A percentile compares a stretch with the other conserved stretches of the same genome.
Evolutionary conservation across 208 protist genomes (phyloP).

Genomic region (Balamuthia mandrillaris): DNA sequence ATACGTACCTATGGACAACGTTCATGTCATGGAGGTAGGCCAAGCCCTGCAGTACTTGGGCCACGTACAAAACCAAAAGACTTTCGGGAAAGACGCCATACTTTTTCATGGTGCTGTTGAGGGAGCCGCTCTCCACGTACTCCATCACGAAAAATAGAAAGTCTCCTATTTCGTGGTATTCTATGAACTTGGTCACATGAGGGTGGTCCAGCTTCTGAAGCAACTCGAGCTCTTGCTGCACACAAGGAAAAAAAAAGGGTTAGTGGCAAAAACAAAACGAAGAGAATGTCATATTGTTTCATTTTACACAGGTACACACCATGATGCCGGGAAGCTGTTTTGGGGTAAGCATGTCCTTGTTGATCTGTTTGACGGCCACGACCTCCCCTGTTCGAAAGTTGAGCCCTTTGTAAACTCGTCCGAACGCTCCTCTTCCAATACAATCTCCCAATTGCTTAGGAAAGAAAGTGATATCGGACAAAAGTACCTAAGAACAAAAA

Average conservation of each 20-base stretch:
- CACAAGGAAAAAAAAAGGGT: neutral
- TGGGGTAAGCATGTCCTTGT: conserved; percentile 44
- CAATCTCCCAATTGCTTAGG: conserved; percentile 46
- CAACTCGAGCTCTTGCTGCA: conserved; percentile 59
- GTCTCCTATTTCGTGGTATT: conserved; percentile 45
- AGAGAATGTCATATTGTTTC: no score
- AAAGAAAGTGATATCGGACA: no score
- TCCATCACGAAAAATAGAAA: conserved; percentile 38
- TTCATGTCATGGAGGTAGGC: conserved; percentile 80
- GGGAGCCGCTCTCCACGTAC: conserved; percentile 81
- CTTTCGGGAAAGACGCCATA: conserved; percentile 81
- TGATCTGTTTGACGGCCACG: conserved; percentile 74
- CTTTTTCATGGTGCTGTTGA: conserved; percentile 77
- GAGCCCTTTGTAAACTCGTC: conserved; percentile 68
- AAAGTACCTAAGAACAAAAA: no score
- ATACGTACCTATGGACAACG: conserved; percentile 72
- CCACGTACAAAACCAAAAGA: conserved; percentile 75
- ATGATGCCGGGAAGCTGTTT: conserved; percentile 56
- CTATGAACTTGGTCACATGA: conserved; percentile 80
- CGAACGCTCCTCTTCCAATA: conserved; percentile 64
- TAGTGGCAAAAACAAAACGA: neutral
- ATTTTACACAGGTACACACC: no score
- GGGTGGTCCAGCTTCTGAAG: conserved; percentile 72
- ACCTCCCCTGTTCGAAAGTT: conserved; percentile 66
- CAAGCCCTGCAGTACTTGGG: conserved; percentile 80